Evolutionary conservation across 2,329 filamentous ascomycete genomes (phyloP), one percentile per base, ranked within the genome.

Genomic region (Zopfia rhizophila): DNA sequence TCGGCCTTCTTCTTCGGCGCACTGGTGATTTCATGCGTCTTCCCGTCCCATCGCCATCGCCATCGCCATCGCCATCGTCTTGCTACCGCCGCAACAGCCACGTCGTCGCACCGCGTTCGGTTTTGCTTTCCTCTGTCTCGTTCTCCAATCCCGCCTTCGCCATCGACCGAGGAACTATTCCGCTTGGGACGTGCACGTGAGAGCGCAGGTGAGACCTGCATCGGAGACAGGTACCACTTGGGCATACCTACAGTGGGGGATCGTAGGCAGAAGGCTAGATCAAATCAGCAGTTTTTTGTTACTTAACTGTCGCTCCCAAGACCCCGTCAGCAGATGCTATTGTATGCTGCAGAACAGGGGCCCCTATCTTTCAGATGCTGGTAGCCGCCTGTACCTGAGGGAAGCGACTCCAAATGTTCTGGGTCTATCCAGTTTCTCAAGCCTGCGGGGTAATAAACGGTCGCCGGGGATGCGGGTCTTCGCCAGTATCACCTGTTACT

Each of bases 221-320:
- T 67, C 65, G 64, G 64, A 48, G 58, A 58, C 52, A 58, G 51
- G 49, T 51, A 55, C 61, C 43, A 50, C 56, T 66, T 62, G 48
- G 58, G 63, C 55, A 47, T 45, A 44, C 52, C 40, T 23, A 31
- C 38, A 22, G 44, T 35, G 38, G 38, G 43, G 44, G 44, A 30
- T 18, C n/a, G 24, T n/a, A n/a, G n/a, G n/a, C n/a, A n/a, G n/a
- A n/a, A n/a, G 27, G 27, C 19, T 7, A 19, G 21, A 32, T 16
- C 39, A 14, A 44, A 45, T 44, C 45, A 52, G 29, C 30, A 31
- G 8, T 31, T 44, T 36, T 23, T 45, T 37, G 24, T 52, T 48
- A 41, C 45, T 36, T 17, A 51, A 51, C 30, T 12, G 31, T 36
- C 29, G 19, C 27, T 21, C 32, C 27, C 47, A 51, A 47, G 37